Evolutionary conservation across 202 grass and related monocot species (phyloP).

Genomic region (Sporobolus alterniflorus): DNA sequence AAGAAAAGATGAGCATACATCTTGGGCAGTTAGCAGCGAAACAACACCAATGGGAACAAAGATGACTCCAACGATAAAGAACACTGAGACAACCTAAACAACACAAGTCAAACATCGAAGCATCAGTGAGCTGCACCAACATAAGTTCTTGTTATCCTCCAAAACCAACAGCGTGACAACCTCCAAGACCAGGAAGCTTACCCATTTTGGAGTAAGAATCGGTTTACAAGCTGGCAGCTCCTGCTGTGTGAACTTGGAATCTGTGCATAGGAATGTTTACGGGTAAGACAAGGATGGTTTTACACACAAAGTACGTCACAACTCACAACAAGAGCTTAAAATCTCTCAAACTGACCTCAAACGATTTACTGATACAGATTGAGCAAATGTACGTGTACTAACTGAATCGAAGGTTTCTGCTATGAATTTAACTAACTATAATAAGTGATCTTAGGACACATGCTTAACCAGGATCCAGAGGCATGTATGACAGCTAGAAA

Average conservation of each 20-base stretch:
- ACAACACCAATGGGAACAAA: conserved; percentile 88
- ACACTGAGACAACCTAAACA: conserved; percentile 89
- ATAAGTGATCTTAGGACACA: neutral
- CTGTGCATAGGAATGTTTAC: conserved; percentile 38
- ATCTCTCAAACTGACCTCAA: neutral
- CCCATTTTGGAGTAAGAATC: conserved; percentile 98
- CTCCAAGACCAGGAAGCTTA: conserved; percentile 25
- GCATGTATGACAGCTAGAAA: neutral
- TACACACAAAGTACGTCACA: conserved; percentile 8
- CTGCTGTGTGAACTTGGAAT: conserved; percentile 90
- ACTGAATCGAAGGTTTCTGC: neutral
- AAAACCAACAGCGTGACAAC: neutral
- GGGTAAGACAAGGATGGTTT: conserved; percentile 48
- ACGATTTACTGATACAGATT: neutral
- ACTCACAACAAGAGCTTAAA: neutral
- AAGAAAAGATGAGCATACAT: conserved; percentile 45
- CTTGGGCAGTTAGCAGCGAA: conserved; percentile 70
- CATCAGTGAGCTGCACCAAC: conserved; percentile 16
- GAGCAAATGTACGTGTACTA: neutral
- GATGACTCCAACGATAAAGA: conserved; percentile 70
- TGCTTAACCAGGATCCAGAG: neutral
- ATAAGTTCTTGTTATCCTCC: neutral
- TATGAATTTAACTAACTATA: neutral
- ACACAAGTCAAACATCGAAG: conserved; percentile 2
- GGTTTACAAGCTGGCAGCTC: conserved; percentile 98